Evolutionary conservation across 352 stramenopile species (phyloP).

Genomic region (Phytophthora tubulina): DNA sequence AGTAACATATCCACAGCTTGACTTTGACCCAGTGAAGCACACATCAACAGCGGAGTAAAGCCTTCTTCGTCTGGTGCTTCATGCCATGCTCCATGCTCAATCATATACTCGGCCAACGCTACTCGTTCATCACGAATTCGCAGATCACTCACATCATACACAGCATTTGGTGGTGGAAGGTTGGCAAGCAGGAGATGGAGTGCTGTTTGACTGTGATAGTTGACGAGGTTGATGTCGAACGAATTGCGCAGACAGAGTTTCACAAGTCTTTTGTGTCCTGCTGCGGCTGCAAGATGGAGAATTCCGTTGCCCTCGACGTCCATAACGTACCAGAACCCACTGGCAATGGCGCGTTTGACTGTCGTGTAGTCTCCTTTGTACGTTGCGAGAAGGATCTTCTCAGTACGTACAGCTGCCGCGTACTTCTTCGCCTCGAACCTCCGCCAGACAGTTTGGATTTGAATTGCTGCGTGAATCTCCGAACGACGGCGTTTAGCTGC

Average conservation of each 20-base stretch:
- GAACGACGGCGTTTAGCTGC: constrained; percentile 47
- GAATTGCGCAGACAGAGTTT: constrained; percentile 84
- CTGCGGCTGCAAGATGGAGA: constrained; percentile 72
- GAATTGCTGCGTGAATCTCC: constrained; percentile 52
- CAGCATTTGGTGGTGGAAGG: constrained; percentile 33
- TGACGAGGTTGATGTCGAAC: constrained; percentile 80
- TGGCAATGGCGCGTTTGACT: constrained; percentile 63
- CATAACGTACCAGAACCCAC: constrained; percentile 57
- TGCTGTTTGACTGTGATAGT: constrained; percentile 63
- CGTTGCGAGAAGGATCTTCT: constrained; percentile 72
- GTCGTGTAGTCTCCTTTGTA: constrained; percentile 83
- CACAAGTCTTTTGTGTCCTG: constrained; percentile 78
- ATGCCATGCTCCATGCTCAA: constrained; percentile 87
- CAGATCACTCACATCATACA: constrained; percentile 14
- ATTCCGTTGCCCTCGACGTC: constrained; percentile 77
- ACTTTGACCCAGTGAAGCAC: constrained; percentile 62
- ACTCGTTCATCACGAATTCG: constrained; percentile 52
- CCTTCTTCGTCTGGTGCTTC: constrained; percentile 72
- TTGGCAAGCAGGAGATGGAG: constrained; percentile 83
- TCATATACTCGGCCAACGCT: constrained; percentile 79
- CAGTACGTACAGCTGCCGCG: constrained; percentile 46
- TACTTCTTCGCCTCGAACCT: constrained; percentile 51
- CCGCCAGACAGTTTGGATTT: constrained; percentile 71
- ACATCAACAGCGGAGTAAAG: constrained; percentile 73
- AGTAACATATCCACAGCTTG: constrained; percentile 77